Base-by-base conservation (phyloP, 306 rosid species). In the Vachellia pachyceras region DNA sequence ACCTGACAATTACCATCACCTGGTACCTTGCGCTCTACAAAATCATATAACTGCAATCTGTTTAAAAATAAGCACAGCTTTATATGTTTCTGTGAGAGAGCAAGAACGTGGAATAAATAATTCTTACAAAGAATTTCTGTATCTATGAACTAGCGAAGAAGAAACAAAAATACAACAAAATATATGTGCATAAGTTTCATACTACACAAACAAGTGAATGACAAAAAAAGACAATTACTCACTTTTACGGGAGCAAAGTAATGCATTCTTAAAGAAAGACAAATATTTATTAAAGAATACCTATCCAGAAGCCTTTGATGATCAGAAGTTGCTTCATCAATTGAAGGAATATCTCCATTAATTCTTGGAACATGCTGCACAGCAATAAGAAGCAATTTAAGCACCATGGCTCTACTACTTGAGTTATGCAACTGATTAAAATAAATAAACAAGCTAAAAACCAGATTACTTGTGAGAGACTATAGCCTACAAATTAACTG, bases 1-100 rank as follows among this genome's bases (percentile, higher is more conserved):
- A 93, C 97, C 97, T 91, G 97, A 76, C 97, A 91, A 80, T 93
- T 93, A 54, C 97, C 97, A 82, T 93, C 97, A 40, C 97, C 97
- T 82, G 87, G 89, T 72, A 93, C 90, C 79, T 77, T 88, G 57
- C 39, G 87, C 87, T 93, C 97, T 20, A 85, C 79, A 49, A 93
- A 89, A 63, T 86, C 89, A 80, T 88, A 87, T 29, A 81, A 45
- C 77, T 88, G 94, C 87, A 93, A 85, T 82, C 97, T 93, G 44
- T 72, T 54, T 7, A 52, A 69, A 80, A 63, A 18, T 20, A 63
- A 15, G 49, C 50, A n/a, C 63, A 49, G 18, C 50, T 80, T 54
- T 71, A 49, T 50, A 35, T 61, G 55, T 14, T 25, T 61, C 47
- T 35, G 61, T 58, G 44, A 69, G 61, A 70, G 61, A 70, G 18